These are phyloP conservation scores for Lasiodiplodia sp. DNA, from an alignment of 2,329 filamentous ascomycete genomes.

Conservation along the genomic window DNA sequence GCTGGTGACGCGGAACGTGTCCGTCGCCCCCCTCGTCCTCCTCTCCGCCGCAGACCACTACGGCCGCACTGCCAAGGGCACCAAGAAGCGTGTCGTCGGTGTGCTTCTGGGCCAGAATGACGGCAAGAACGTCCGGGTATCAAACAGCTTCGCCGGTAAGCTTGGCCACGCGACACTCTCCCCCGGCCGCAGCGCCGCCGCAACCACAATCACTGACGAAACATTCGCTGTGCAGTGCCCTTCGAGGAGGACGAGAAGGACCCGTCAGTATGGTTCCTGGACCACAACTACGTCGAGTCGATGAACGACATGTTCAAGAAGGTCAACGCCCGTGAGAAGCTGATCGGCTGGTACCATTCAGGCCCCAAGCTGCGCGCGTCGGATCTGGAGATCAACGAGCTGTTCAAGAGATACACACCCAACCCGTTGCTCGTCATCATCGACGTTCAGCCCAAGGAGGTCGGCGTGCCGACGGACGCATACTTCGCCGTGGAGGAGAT, in stretches of 20 bases:
- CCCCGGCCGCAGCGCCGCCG: not conserved
- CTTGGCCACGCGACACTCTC: constrained; percentile 26
- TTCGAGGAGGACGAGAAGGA: constrained; percentile 99
- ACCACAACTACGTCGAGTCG: constrained; percentile 98
- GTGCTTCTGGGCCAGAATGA: constrained; percentile 95
- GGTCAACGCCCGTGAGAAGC: constrained; percentile 97
- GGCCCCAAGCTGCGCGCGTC: constrained; percentile 96
- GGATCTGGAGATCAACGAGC: constrained; percentile 98
- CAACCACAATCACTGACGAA: constrained; percentile 35
- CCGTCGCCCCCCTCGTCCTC: constrained; percentile 95
- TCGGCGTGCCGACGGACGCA: constrained; percentile 95
- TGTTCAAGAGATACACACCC: constrained; percentile 98
- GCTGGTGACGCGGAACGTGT: constrained; percentile 92
- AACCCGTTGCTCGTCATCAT: constrained; percentile 97
- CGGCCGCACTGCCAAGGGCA: constrained; percentile 90
- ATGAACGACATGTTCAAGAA: constrained; percentile 99
- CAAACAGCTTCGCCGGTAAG: constrained; percentile 97
- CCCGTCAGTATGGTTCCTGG: constrained; percentile 97
- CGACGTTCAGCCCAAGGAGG: constrained; percentile 97
- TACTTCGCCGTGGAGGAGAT: constrained; percentile 99
- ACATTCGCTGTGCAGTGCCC: constrained; percentile 68
- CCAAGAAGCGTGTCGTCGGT: constrained; percentile 87
- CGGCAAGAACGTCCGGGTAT: constrained; percentile 94
- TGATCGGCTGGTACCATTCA: constrained; percentile 99
- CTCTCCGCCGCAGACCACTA: constrained; percentile 99